Evolutionary conservation across 2,329 filamentous ascomycete species (phyloP), one percentile per base, ranked within the genome.

Genomic region (Fusarium robinianum): DNA sequence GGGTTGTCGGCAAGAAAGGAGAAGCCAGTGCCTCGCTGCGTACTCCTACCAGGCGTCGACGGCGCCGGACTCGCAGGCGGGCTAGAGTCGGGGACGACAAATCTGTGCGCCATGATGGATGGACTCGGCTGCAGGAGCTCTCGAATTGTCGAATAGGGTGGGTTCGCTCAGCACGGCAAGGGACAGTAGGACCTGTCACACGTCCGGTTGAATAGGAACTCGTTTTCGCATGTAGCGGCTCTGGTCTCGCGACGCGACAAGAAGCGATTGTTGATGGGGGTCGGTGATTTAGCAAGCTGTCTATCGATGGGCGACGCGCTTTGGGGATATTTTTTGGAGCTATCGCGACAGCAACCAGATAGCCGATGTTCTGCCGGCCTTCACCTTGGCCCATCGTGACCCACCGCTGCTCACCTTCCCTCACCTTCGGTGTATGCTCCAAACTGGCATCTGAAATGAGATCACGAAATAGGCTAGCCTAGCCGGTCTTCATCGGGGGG

Each of bases 11-110:
- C 71, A 25, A 72, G 70, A 24, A 64, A 65, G 26, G 72, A 73
- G 27, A 67, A 59, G 24, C 64, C 69, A 14, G 64, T 62, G 19
- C 55, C 54, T 40, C 58, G 61, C 38, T 62, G 63, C 21, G 64
- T 64, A 41, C 60, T 64, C 44, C 69, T 68, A 16, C 76, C 74
- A 3, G 78, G 78, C 3, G 78, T 81, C 14, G 75, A 72, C 2
- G 77, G 77, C 39, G 69, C 67, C 19, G 71, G 71, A 50, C 65
- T 72, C 27, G 62, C 55, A 43, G 68, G 68, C 32, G 68, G 73
- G 58, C 68, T 73, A 27, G 72, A 69, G 57, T 73, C 69, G 46
- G 70, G 66, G 33, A 75, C 69, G 41, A 67, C 57, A 63, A 74
- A 74, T 49, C 66, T 63, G 52, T 64, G 58, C 15, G 72, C 66